Conservation (phyloP, 441 rosid species). For the Brassica hybrid region DNA sequence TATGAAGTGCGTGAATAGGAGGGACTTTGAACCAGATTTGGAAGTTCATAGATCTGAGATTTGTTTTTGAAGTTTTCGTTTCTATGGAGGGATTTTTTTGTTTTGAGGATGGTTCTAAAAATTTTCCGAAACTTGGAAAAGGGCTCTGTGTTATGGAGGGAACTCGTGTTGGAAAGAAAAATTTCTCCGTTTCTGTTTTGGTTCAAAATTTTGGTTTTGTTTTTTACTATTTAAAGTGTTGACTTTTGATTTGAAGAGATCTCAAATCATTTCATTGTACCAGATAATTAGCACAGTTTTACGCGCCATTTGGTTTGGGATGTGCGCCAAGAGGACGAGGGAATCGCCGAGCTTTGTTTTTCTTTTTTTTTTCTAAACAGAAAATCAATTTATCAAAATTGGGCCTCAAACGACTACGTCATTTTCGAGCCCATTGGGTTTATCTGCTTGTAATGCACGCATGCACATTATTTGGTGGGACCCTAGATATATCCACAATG, state of each 20-base stretch:
- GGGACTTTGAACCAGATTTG: conserved; percentile 23
- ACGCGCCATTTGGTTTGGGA: conserved; percentile 37
- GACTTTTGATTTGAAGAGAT: conserved; percentile 18
- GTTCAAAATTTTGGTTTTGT: neutral
- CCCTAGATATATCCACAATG: neutral
- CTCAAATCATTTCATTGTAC: conserved; percentile 17
- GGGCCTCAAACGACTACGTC: conserved; percentile 11
- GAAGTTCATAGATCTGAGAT: conserved; percentile 35
- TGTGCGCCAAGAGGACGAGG: conserved; percentile 37
- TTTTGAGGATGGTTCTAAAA: conserved; percentile 9
- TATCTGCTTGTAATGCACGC: neutral
- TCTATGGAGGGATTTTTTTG: conserved; percentile 8
- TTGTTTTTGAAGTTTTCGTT: conserved; percentile 24
- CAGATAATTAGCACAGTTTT: conserved; percentile 5
- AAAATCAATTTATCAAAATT: conserved; percentile 1
- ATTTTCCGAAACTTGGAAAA: neutral
- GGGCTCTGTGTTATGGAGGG: conserved; percentile 10
- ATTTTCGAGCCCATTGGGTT: neutral
- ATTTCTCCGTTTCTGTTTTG: neutral
- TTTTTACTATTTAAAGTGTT: conserved; percentile 20
- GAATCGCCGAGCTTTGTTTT: neutral
- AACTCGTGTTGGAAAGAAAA: conserved; percentile 3
- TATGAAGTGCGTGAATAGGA: conserved; percentile 32
- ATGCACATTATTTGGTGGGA: neutral
- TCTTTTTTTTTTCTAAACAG: neutral